Evolutionary conservation across 345 rosid species (phyloP).

Genomic region (Acer negundo): DNA sequence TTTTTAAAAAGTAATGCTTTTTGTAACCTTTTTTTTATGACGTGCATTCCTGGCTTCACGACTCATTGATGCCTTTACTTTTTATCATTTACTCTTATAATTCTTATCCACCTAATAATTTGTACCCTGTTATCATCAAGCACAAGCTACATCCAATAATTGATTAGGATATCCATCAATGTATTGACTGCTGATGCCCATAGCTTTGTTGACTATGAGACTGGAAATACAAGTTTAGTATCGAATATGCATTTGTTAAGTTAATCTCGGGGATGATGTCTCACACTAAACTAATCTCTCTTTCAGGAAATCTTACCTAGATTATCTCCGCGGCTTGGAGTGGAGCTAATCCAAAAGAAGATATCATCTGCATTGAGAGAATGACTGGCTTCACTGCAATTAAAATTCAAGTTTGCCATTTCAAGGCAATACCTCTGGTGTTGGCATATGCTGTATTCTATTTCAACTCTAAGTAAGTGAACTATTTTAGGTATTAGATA

Average conservation of each 20-base stretch:
- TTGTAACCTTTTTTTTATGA: background rate
- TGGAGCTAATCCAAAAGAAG: slow-evolving; percentile 76
- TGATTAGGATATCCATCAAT: slow-evolving; percentile 19
- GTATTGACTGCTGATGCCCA: background rate
- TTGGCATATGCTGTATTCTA: background rate
- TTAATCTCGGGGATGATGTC: slow-evolving; percentile 4
- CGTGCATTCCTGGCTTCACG: background rate
- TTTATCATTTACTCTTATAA: background rate
- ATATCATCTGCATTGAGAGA: slow-evolving; percentile 63
- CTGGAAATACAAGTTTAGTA: background rate
- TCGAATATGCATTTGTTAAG: slow-evolving; percentile 8
- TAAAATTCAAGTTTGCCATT: slow-evolving; percentile 4
- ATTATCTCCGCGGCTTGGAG: slow-evolving; percentile 64
- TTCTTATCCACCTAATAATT: background rate
- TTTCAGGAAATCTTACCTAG: slow-evolving; percentile 61
- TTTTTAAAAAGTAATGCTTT: background rate
- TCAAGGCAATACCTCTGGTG: background rate
- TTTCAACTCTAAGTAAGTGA: background rate
- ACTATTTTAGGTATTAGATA: background rate
- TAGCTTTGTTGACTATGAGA: background rate
- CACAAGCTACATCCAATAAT: slow-evolving; percentile 17
- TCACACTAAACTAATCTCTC: slow-evolving; percentile 13
- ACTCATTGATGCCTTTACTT: background rate
- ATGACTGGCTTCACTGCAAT: slow-evolving; percentile 21
- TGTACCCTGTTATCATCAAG: slow-evolving; percentile 15